A percentile compares a stretch with the other conserved stretches of the same genome.
These are phyloP conservation scores for Ocimum tenuiflorum DNA, from an alignment of 257 asterid genomes.

Conservation along the genomic window DNA sequence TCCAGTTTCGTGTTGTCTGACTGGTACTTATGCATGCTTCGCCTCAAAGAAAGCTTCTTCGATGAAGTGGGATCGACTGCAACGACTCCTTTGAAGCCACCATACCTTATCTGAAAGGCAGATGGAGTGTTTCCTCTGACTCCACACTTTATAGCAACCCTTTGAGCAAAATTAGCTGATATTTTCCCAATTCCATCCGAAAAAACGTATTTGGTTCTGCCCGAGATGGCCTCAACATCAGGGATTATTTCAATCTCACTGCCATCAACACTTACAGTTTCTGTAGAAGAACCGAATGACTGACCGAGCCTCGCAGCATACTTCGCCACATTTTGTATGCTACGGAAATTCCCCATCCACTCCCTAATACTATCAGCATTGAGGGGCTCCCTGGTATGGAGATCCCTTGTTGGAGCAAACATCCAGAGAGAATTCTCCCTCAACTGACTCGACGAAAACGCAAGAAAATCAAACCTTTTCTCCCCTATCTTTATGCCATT, in stretches of 20 bases:
- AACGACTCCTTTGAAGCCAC: conserved; percentile 90
- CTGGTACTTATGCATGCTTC: conserved; percentile 69
- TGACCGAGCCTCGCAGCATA: conserved; percentile 99
- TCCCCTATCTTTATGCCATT: conserved; percentile 67
- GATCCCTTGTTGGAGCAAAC: conserved; percentile 61
- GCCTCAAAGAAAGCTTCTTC: conserved; percentile 54
- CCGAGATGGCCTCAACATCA: conserved; percentile 29
- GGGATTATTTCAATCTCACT: conserved; percentile 47
- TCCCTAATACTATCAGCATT: conserved; percentile 50
- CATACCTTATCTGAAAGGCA: conserved; percentile 81
- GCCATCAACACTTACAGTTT: conserved; percentile 46
- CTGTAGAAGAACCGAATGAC: conserved; percentile 80
- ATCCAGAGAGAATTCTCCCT: conserved; percentile 85
- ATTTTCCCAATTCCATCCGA: conserved; percentile 96
- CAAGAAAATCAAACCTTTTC: conserved; percentile 72
- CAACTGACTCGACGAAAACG: conserved; percentile 88
- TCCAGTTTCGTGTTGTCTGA: conserved; percentile 63
- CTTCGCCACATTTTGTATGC: conserved; percentile 72
- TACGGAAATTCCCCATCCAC: conserved; percentile 81
- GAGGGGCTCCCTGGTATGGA: too few relatives aligned
- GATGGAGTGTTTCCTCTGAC: conserved; percentile 47
- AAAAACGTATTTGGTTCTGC: conserved; percentile 36
- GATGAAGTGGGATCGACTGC: conserved; percentile 56
- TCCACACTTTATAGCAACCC: conserved; percentile 70
- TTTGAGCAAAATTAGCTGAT: conserved; percentile 54